phyloP scores from a whole-genome alignment of 495 filamentous ascomycete species.

The Glarea lozoyensis region DNA sequence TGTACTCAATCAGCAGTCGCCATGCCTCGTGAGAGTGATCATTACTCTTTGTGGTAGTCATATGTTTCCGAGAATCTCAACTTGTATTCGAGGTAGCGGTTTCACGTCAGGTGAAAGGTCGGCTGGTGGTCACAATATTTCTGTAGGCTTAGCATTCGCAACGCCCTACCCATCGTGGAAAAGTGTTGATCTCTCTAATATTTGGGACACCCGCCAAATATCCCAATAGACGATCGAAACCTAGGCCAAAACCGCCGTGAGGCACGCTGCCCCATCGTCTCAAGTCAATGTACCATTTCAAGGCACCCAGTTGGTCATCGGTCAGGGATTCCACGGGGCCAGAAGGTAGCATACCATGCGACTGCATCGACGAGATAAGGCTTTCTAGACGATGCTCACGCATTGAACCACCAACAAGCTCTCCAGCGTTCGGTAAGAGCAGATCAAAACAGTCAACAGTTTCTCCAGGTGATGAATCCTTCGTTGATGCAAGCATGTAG shows the following conservation, averaged over 20 bases:
- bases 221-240: slow-evolving; percentile 81
- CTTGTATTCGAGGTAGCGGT: no score
- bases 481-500: slow-evolving; percentile 64
- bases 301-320: slow-evolving; percentile 39
- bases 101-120: no score
- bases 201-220: slow-evolving; percentile 80
- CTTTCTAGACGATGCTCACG: slow-evolving; percentile 76
- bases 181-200: slow-evolving; percentile 78
- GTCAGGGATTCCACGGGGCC: slow-evolving; percentile 21
- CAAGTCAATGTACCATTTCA: slow-evolving; percentile 93
- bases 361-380: slow-evolving; percentile 66
- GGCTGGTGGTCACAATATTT: no score
- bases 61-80: no score
- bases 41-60: no score
- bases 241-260: slow-evolving; percentile 93
- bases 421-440: slow-evolving; percentile 79
- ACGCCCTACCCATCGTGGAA: slow-evolving; percentile 83
- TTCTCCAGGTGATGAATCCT: slow-evolving; percentile 1
- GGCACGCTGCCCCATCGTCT: slow-evolving; percentile 87
- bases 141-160: slow-evolving; percentile 93
- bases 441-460: slow-evolving; percentile 96
- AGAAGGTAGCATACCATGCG: slow-evolving; percentile 39
- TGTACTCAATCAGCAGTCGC: no score
- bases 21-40: no score
- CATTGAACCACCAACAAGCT: slow-evolving; percentile 86